Evolutionary conservation across 495 filamentous ascomycete genomes (phyloP), one percentile per base, ranked within the genome.

Genomic region (Lasiosphaeriaceae sp.): DNA sequence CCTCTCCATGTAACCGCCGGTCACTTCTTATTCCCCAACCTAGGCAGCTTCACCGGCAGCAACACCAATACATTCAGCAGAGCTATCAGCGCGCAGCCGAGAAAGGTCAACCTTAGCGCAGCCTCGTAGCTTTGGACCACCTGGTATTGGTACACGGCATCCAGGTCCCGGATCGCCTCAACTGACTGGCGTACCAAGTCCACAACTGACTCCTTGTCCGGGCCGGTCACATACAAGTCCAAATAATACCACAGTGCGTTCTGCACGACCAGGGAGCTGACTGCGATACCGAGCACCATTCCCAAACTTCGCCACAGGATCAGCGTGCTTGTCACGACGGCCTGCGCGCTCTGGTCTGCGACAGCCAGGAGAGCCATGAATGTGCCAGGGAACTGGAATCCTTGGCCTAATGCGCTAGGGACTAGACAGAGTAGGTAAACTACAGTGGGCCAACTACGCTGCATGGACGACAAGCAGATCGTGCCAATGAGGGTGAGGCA

Each of bases 241-340:
- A 93, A 74, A 50, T 84, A 83, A 11, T 74, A 78, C 21, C 80
- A 60, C 29, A 93, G 75, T 2, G 79, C 75, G 66, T 92, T 92
- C 69, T 93, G 89, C 56, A 93, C 76, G 22, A 92, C 82, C 61
- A 90, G 78, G 64, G 86, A 90, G 54, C 84, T 87, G 26, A 77
- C 74, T 3, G 87, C 80, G 24, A 92, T 82, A 8, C 89, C 89
- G 63, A 92, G 76, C 2, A 92, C 87, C 45, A 75, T 79, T 11
- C 88, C 89, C 26, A 91, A 66, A 47, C 81, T 83, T 17, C 88
- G 72, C 79, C 83, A 89, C 16, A 92, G 71, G 8, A 85, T 80
- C 46, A 90, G 64, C 0, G 88, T 90, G 26, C 80, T 85, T 0
- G 86, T 90, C 11, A 87, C 86, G 19, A 91, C 85, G 2, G 89